phyloP scores from a whole-genome alignment of 352 stramenopile genomes.

The Globisporangium emineosum region DNA sequence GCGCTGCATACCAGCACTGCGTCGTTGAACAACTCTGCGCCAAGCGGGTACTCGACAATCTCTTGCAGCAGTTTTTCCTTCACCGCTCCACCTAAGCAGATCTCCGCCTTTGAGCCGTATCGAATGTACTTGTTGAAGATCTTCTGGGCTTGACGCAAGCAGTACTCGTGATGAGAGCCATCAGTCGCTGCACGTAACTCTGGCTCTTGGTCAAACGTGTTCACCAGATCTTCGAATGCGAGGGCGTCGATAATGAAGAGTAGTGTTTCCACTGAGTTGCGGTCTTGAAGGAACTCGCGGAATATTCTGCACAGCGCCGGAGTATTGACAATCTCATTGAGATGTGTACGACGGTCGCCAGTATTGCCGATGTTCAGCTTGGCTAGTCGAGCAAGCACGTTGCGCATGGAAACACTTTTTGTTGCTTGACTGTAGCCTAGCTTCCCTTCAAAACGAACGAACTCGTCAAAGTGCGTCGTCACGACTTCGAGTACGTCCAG shows the following conservation, averaged over 20 bases:
- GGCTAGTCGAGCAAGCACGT: slow-evolving; percentile 49
- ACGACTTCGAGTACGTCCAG: slow-evolving; percentile 59
- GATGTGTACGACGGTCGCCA: slow-evolving; percentile 40
- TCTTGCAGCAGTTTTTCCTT: slow-evolving; percentile 47
- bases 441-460: slow-evolving; percentile 33
- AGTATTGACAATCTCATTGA: slow-evolving; percentile 53
- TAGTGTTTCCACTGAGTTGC: slow-evolving; percentile 58
- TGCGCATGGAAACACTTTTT: slow-evolving; percentile 39
- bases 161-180: slow-evolving; percentile 51
- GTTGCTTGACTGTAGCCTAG: slow-evolving; percentile 41
- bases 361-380: slow-evolving; percentile 32
- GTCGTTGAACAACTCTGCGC: slow-evolving; percentile 53
- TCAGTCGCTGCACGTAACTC: slow-evolving; percentile 18
- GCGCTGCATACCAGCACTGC: slow-evolving; percentile 55
- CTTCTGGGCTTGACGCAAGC: slow-evolving; percentile 58
- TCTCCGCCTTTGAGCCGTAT: slow-evolving; percentile 66
- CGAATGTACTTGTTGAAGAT: slow-evolving; percentile 81
- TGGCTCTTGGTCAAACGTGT: slow-evolving; percentile 32
- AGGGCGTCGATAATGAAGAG: slow-evolving; percentile 69
- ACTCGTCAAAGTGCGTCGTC: slow-evolving; percentile 55
- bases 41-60: slow-evolving; percentile 42
- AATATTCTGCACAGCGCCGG: slow-evolving; percentile 51
- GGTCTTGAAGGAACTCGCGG: slow-evolving; percentile 48
- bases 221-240: slow-evolving; percentile 61
- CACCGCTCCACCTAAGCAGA: slow-evolving; percentile 39